These are phyloP conservation scores for Lactarius quietus DNA, from an alignment of 768 basidiomycete species.

Conservation along the genomic window DNA sequence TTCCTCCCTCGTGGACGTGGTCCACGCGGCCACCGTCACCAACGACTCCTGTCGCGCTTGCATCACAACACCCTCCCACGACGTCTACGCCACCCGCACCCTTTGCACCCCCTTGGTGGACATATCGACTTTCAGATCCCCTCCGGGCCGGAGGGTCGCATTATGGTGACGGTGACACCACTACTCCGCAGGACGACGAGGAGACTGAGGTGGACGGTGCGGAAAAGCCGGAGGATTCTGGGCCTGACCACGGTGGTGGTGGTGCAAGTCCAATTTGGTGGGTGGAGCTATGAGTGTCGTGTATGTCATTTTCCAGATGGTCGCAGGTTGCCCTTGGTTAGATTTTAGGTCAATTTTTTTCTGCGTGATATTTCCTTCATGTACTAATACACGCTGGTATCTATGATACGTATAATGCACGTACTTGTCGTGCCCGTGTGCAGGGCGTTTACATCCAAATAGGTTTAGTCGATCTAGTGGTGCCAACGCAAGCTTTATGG, in stretches of 20 bases:
- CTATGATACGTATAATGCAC: not conserved
- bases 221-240: conserved; percentile 22
- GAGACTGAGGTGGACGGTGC: conserved; percentile 16
- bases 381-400: not conserved
- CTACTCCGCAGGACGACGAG: not conserved
- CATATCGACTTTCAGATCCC: conserved; percentile 6
- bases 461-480: not conserved
- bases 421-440: not conserved
- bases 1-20: not conserved
- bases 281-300: conserved; percentile 17
- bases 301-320: not conserved
- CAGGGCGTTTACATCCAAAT: not conserved
- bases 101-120: conserved; percentile 9
- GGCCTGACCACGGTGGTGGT: not conserved
- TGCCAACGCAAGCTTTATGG: not conserved
- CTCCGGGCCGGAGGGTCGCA: not conserved
- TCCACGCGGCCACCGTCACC: conserved; percentile 5
- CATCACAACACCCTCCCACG: not conserved
- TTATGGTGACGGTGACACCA: not conserved
- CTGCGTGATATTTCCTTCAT: not conserved
- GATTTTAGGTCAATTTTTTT: not conserved
- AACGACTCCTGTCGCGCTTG: not conserved
- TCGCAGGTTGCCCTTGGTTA: not conserved
- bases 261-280: conserved; percentile 4
- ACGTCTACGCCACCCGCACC: conserved; percentile 1